phyloP scores from a whole-genome alignment of 2,329 filamentous ascomycete genomes.

The Ophidiomyces ophidiicola region DNA sequence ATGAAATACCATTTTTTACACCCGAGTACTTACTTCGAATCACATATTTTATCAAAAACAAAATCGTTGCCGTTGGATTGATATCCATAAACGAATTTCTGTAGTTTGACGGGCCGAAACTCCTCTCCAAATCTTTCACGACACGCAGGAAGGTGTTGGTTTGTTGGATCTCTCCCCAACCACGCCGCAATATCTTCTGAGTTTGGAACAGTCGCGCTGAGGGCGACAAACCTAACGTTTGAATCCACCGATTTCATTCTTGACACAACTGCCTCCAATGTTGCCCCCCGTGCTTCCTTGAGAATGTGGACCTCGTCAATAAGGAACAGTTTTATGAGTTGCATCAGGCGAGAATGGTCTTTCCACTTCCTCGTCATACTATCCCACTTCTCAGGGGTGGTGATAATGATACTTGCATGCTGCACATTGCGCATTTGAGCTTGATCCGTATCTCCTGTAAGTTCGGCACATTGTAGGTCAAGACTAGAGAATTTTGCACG shows the following conservation, averaged over 20 bases:
- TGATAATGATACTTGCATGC: slow-evolving; percentile 68
- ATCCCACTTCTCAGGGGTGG: slow-evolving; percentile 86
- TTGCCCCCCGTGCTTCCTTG: slow-evolving; percentile 66
- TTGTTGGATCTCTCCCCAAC: slow-evolving; percentile 55
- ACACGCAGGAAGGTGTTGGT: slow-evolving; percentile 50
- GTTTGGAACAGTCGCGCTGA: slow-evolving; percentile 77
- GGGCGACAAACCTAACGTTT: slow-evolving; percentile 63
- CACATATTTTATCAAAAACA: slow-evolving; percentile 59
- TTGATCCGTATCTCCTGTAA: slow-evolving; percentile 69
- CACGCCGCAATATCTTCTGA: slow-evolving; percentile 67
- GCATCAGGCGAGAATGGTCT: slow-evolving; percentile 62
- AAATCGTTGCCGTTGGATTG: slow-evolving; percentile 56
- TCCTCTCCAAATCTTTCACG: slow-evolving; percentile 64
- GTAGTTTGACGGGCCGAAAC: slow-evolving; percentile 63
- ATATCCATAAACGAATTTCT: slow-evolving; percentile 66
- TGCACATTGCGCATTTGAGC: slow-evolving; percentile 56
- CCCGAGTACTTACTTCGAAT: slow-evolving; percentile 38
- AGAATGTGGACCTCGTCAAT: slow-evolving; percentile 84
- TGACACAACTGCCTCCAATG: slow-evolving; percentile 70
- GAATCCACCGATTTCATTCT: slow-evolving; percentile 73
- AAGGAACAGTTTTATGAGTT: slow-evolving; percentile 64
- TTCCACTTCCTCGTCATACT: slow-evolving; percentile 79
- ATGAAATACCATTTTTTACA: not conserved
- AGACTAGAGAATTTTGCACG: slow-evolving; percentile 57
- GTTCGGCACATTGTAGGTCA: slow-evolving; percentile 57